These are phyloP conservation scores for Cystobasidium onofrii DNA, from an alignment of 768 basidiomycete genomes.

Conservation along the genomic window DNA sequence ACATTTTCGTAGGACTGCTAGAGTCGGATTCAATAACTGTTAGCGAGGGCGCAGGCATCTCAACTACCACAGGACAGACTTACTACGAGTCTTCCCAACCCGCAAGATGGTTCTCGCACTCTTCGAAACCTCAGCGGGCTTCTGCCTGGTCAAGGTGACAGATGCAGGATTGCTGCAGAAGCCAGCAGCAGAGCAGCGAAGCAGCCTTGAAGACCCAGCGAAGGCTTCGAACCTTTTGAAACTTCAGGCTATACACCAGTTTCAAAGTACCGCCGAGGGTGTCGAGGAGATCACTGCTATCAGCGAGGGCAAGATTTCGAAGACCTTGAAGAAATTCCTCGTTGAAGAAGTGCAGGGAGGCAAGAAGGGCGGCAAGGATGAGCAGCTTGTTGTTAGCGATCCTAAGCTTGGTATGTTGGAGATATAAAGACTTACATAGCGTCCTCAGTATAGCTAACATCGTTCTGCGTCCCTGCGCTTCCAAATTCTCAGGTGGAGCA, in stretches of 20 bases:
- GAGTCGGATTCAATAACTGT: background rate
- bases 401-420: slow-evolving; percentile 74
- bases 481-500: slow-evolving; percentile 55
- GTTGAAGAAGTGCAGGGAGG: slow-evolving; percentile 55
- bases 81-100: background rate
- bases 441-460: background rate
- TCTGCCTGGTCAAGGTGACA: slow-evolving; percentile 82
- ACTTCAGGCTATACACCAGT: slow-evolving; percentile 88
- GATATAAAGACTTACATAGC: too few species aligned
- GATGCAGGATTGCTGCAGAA: slow-evolving; percentile 71
- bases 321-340: slow-evolving; percentile 86
- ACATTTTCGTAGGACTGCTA: background rate
- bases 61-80: background rate
- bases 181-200: slow-evolving; percentile 84
- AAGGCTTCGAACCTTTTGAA: slow-evolving; percentile 83
- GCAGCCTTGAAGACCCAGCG: slow-evolving; percentile 64
- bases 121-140: slow-evolving; percentile 91
- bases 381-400: slow-evolving; percentile 72
- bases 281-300: slow-evolving; percentile 93
- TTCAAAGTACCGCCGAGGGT: slow-evolving; percentile 88
- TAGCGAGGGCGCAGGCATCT: background rate
- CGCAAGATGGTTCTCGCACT: slow-evolving; percentile 52
- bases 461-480: background rate
- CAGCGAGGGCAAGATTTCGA: slow-evolving; percentile 84
- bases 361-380: slow-evolving; percentile 61